Evolutionary conservation across 495 filamentous ascomycete species (phyloP).

Genomic region (Friedmanniomyces endolithicus): DNA sequence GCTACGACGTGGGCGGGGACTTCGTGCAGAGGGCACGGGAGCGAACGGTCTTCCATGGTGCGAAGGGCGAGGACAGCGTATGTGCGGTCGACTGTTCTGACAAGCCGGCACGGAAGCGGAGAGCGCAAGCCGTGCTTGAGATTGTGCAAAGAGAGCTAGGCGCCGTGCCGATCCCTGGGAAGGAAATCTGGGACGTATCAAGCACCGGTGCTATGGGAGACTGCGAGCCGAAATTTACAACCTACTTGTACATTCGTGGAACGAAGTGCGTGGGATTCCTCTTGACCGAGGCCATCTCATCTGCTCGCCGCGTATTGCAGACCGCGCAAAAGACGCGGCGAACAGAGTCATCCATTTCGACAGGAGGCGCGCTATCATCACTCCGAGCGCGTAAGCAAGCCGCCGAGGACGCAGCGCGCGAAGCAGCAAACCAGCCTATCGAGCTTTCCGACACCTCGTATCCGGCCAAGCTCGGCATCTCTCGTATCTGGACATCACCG

Average conservation of each 20-base stretch:
- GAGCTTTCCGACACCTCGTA: constrained; percentile 26
- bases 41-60: constrained; percentile 15
- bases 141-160: constrained; percentile 56
- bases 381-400: constrained; percentile 12
- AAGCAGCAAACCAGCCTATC: constrained; percentile 31
- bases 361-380: background rate
- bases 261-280: constrained; percentile 55
- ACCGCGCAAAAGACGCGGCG: constrained; percentile 6
- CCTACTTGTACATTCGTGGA: constrained; percentile 51
- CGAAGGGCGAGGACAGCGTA: constrained; percentile 23
- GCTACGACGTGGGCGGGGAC: constrained; percentile 50
- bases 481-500: constrained; percentile 61
- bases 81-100: constrained; percentile 23
- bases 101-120: constrained; percentile 36
- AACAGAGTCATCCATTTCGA: constrained; percentile 15
- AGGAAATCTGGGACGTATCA: constrained; percentile 42
- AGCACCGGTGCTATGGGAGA: background rate
- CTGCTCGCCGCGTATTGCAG: constrained; percentile 41
- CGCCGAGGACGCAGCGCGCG: constrained; percentile 3
- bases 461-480: constrained; percentile 51
- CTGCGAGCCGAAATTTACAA: constrained; percentile 26
- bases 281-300: constrained; percentile 52
- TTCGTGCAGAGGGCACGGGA: constrained; percentile 8
- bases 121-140: constrained; percentile 49
- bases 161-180: constrained; percentile 48